Conservation (phyloP, 257 asterid species). For the Cruciata laevipes region DNA sequence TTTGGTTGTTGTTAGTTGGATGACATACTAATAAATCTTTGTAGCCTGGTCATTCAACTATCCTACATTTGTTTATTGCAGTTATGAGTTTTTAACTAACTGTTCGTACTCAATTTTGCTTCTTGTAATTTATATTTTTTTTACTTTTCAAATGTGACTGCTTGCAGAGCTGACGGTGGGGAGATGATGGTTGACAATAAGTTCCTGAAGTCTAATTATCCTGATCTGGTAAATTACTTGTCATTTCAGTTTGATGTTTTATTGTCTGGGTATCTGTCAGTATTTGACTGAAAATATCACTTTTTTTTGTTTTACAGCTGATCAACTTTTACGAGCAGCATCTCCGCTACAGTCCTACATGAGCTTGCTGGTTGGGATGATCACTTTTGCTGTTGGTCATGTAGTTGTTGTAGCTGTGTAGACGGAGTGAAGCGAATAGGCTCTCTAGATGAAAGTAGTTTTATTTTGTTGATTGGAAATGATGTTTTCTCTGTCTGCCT, state of each 20-base stretch:
- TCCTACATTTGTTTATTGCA: neutral
- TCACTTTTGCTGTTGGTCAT: neutral
- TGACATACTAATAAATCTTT: neutral
- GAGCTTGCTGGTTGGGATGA: neutral
- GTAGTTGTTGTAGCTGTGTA: neutral
- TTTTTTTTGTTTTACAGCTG: conserved; percentile 45
- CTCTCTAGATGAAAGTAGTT: neutral
- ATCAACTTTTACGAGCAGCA: conserved; percentile 76
- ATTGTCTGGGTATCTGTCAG: neutral
- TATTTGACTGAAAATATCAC: conserved; percentile 2
- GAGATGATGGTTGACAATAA: conserved; percentile 78
- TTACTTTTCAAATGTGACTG: conserved; percentile 11
- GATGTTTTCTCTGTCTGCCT: neutral
- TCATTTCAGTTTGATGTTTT: neutral
- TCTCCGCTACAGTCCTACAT: conserved; percentile 34
- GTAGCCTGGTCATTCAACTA: neutral
- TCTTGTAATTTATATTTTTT: neutral
- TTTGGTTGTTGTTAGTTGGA: neutral
- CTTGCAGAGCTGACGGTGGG: conserved; percentile 75
- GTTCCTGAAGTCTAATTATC: conserved; percentile 75
- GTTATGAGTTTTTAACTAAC: neutral
- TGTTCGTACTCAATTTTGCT: neutral
- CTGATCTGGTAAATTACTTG: conserved; percentile 51
- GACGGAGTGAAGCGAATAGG: neutral
- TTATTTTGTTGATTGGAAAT: neutral